A percentile compares a stretch with the other conserved stretches of the same genome.
phyloP scores from a whole-genome alignment of 129 eudicot species.

The Arctium minus region DNA sequence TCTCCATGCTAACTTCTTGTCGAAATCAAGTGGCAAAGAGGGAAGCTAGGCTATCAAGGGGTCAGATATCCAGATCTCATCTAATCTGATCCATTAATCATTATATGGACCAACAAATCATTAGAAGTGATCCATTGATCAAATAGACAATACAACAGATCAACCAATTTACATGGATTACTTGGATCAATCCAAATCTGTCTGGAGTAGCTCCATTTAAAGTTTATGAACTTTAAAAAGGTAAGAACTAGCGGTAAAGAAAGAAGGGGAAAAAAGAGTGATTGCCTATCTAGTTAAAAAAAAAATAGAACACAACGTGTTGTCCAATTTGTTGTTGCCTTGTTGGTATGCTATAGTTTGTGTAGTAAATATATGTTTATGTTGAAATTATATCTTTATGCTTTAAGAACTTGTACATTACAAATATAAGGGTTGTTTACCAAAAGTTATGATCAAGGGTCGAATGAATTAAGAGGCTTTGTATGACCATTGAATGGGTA shows the following conservation, averaged over 20 bases:
- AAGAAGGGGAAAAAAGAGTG: not conserved
- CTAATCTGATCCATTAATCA: not conserved
- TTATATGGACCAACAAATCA: not conserved
- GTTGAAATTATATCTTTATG: not conserved
- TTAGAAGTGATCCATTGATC: not conserved
- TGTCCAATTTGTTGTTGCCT: constrained; percentile 4
- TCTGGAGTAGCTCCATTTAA: not conserved
- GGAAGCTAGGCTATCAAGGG: not conserved
- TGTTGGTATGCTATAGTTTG: not conserved
- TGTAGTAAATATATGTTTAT: not conserved
- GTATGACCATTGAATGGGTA: no score
- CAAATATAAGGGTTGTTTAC: no score
- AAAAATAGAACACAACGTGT: not conserved
- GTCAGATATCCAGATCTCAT: not conserved
- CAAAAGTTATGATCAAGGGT: no score
- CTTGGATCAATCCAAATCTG: constrained; percentile 5
- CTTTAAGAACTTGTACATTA: not conserved
- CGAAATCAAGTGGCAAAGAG: not conserved
- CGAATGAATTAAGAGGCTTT: no score
- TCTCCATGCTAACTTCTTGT: not conserved
- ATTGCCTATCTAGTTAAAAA: not conserved
- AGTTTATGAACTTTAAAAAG: not conserved
- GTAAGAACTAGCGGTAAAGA: not conserved
- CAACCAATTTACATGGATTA: not conserved
- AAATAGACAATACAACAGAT: not conserved